Percentiles rank a stretch among this genome's conserved stretches.
Conservation (phyloP, 139 green algal genomes). For the Chlamydomonas schloesseri region DNA sequence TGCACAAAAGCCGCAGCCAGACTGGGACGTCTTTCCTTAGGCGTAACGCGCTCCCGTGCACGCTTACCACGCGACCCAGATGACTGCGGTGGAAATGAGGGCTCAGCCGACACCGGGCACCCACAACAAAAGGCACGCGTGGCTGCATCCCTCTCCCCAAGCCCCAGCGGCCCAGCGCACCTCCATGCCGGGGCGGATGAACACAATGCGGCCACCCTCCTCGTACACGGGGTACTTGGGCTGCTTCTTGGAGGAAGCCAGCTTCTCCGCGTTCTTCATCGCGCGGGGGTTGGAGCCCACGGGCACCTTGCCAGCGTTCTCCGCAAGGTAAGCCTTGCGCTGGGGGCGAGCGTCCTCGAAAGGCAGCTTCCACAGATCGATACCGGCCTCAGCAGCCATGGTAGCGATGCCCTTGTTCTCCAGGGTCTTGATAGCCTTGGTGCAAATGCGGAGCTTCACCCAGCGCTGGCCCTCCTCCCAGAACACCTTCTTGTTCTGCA, state of each 20-base stretch:
- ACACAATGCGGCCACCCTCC: slow-evolving; percentile 70
- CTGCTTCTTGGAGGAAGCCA: slow-evolving; percentile 83
- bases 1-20: too few species aligned
- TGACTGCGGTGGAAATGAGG: too few species aligned
- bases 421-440: slow-evolving; percentile 82
- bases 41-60: too few species aligned
- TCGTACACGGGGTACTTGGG: slow-evolving; percentile 72
- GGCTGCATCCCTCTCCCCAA: neutral
- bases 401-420: slow-evolving; percentile 92
- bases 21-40: too few species aligned
- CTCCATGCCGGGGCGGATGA: slow-evolving; percentile 66
- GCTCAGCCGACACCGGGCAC: too few species aligned
- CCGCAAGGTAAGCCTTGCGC: slow-evolving; percentile 71
- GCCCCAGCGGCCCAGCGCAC: neutral
- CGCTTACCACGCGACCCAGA: too few species aligned
- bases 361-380: slow-evolving; percentile 91
- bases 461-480: slow-evolving; percentile 83
- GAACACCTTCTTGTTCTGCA: slow-evolving; percentile 88
- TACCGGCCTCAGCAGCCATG: slow-evolving; percentile 91
- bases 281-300: slow-evolving; percentile 57
- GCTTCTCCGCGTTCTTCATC: slow-evolving; percentile 94
- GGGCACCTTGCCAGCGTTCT: slow-evolving; percentile 70
- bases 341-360: slow-evolving; percentile 79
- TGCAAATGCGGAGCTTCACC: slow-evolving; percentile 85
- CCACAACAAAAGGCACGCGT: too few species aligned